Base-by-base conservation (phyloP, 192 early-diverging fungal species). In the Backusella tarrabulga region DNA sequence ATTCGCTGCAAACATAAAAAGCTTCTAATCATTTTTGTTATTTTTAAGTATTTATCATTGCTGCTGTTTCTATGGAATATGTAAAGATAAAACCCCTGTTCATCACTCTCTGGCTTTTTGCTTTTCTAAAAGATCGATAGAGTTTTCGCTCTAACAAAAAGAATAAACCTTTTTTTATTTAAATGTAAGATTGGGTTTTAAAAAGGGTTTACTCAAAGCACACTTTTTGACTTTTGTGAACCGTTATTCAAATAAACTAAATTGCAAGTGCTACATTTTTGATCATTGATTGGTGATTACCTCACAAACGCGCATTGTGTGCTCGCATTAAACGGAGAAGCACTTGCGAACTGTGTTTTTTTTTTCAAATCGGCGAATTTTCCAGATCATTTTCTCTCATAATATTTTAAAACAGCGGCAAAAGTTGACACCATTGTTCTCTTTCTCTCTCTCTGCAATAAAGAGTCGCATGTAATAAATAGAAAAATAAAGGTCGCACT, bases 151-250 rank as follows among this genome's bases (percentile, higher is more conserved):
- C n/a, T 7, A 63, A 26, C 23, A 63, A 63, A 50, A 50, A 19
- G 46, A 50, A n/a, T 50, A n/a, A 50, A 50, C 46, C 19, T 50
- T 50, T 50, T 50, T 19, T 50, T 50, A n/a, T 63, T 6, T 3
- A 63, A 63, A 29, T 26, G 26, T 63, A 12, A 14, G 26, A 29
- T 63, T 63, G 56, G 26, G 56, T 63, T 63, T 63, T 63, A 63
- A 63, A 60, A 60, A 63, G 26, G 11, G 21, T 63, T 63, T 63
- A 29, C 8, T 14, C 56, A 63, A 29, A 29, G 56, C 56, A 29
- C 26, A 63, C 23, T 63, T 63, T 63, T 63, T 63, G 56, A 63
- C 56, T 63, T 63, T 63, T 63, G 56, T 63, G 56, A 63, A 63
- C 56, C 56, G 56, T 63, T 23, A 63, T 23, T 63, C 29, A 29